Base-by-base conservation (phyloP, 1,139 yeast genomes). In the Hyphopichia fennica region DNA sequence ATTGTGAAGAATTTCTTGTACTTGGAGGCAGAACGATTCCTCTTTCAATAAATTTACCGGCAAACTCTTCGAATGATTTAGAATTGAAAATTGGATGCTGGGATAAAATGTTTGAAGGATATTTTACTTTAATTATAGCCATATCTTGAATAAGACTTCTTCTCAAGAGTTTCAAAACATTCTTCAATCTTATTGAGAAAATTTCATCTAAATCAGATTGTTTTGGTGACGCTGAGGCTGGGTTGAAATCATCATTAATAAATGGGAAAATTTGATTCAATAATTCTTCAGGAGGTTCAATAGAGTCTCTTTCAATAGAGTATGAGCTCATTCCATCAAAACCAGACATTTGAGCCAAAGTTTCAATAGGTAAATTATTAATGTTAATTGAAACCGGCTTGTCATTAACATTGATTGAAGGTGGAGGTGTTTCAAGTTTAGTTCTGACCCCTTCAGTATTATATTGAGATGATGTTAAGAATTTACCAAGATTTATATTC, bases 111-210 rank as follows among this genome's bases (percentile, higher is more conserved):
- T 58, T 62, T 6, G 50, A 41, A 3, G 72, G 71, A 44, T 58
- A 63, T 30, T 47, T 43, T 29, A 44, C 47, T 39, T 53, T 54
- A 2, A 67, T 42, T 2, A 62, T 41, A 3, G 61, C 65, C 72
- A 67, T 66, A 45, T 67, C 73, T 49, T 67, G 73, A 27, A 63
- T 52, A 30, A 67, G 48, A 29, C 56, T 51, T 31, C 57, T 49
- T 40, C 72, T 49, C 25, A 67, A 51, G 47, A 51, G 45, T 2
- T 42, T 38, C 25, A 67, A 50, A 14, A 62, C 54, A 10, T 46
- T 48, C 31, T 49, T 53, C n/a, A 60, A 46, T 38, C 54, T 45
- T 19, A 49, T 15, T 5, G 34, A 17, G 6, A 31, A 16, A 14
- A 7, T 11, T 4, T n/a, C 9, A 10, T 18, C 14, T 11, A 25